Evolutionary conservation across 2,329 filamentous ascomycete species (phyloP), one percentile per base, ranked within the genome.

Genomic region (Nakataea oryzae): DNA sequence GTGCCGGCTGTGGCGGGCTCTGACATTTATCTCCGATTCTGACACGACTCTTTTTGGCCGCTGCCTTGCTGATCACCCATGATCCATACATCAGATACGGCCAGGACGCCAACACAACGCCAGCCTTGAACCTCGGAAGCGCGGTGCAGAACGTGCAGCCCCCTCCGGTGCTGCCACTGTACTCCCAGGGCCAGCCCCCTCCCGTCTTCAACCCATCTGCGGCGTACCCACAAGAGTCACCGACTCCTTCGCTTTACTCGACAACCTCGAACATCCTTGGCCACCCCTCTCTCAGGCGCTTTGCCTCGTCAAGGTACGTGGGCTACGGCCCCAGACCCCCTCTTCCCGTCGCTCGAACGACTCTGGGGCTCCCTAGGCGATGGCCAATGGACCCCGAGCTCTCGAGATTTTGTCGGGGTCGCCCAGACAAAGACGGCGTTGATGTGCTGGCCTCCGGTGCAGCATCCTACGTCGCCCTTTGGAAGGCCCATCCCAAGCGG

Each of bases 221-320:
- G 59, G 75, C 76, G 63, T 85, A 84, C 72, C 72, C 78, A 64
- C 73, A 80, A 65, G 81, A 85, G 68, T 74, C 71, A 67, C 71
- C 73, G 66, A 70, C 72, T 66, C 72, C 76, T 63, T 83, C 54
- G 8, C 32, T 81, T 71, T 84, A 82, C 70, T 74, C 76, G 62
- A 70, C 73, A 64, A 70, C 74, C 62, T 71, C 78, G 65, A 74
- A 75, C 61, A 69, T 81, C 67, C 81, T 79, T 67, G 71, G 79
- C 58, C 73, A 73, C 67, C 74, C 84, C 65, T 81, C 84, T 74
- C 74, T 79, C 68, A 79, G 82, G 72, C 74, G 81, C 69, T 74
- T 84, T 69, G 78, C 17, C 21, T 50, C 75, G 69, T 79, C 81
- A 68, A 82, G 76, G 82, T 85, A 80, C 67, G 81, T 81, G 62